These are phyloP conservation scores for Pseudofabraea citricarpa DNA, from an alignment of 2,329 filamentous ascomycete genomes.

Conservation along the genomic window DNA sequence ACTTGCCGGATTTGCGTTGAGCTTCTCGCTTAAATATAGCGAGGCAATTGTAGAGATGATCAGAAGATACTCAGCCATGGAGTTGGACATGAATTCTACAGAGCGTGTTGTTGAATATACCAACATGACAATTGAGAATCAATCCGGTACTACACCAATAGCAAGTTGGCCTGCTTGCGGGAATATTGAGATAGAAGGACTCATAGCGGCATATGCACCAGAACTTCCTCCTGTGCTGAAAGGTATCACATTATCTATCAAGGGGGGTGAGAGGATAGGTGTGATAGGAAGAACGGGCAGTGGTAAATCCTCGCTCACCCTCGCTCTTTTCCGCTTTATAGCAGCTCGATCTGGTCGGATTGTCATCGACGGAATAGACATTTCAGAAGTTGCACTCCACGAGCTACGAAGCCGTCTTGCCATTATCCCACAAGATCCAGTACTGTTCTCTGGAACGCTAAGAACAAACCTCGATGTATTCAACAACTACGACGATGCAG, in stretches of 20 bases:
- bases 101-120: conserved; percentile 73
- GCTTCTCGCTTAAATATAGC: conserved; percentile 67
- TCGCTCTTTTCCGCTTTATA: conserved; percentile 21
- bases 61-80: conserved; percentile 60
- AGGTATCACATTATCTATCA: conserved; percentile 60
- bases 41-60: conserved; percentile 57
- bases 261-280: conserved; percentile 47
- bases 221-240: conserved; percentile 66
- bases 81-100: conserved; percentile 72
- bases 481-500: conserved; percentile 73
- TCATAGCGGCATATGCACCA: conserved; percentile 65
- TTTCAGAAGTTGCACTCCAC: conserved; percentile 25
- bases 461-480: conserved; percentile 91
- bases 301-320: conserved; percentile 21
- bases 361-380: conserved; percentile 24
- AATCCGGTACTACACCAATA: conserved; percentile 53
- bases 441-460: conserved; percentile 81
- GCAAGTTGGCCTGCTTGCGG: conserved; percentile 72
- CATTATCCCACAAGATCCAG: conserved; percentile 54
- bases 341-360: conserved; percentile 34
- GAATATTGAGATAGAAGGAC: conserved; percentile 62
- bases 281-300: conserved; percentile 23
- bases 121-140: conserved; percentile 59
- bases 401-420: conserved; percentile 24
- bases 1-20: conserved; percentile 68